Evolutionary conservation across 2,329 filamentous ascomycete genomes (phyloP).

Genomic region (Curvularia hawaiiensis): DNA sequence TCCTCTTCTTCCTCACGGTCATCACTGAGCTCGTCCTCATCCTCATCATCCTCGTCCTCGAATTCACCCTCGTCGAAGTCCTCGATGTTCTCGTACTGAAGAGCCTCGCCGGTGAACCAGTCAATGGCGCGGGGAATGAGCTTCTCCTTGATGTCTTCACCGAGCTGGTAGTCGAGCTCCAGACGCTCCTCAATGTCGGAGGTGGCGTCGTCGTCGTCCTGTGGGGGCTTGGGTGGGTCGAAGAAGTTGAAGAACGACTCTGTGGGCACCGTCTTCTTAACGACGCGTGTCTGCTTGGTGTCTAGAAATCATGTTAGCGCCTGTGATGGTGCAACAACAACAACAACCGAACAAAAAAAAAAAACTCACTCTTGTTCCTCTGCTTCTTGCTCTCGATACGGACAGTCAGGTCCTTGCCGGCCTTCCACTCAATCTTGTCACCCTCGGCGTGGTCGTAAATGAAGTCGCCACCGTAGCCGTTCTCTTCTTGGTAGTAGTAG

Average conservation of each 20-base stretch:
- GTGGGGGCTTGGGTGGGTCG: constrained; percentile 85
- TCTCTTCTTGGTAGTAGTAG: constrained; percentile 99
- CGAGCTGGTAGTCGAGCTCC: constrained; percentile 97
- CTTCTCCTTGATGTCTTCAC: constrained; percentile 99
- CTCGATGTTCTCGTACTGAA: constrained; percentile 93
- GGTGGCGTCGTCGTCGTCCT: constrained; percentile 75
- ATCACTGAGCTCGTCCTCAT: constrained; percentile 83
- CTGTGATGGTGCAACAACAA: not conserved
- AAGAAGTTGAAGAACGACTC: constrained; percentile 99
- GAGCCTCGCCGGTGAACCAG: constrained; percentile 98
- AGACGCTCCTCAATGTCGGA: constrained; percentile 96
- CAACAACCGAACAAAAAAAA: no score
- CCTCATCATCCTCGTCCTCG: constrained; percentile 91
- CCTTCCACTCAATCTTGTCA: constrained; percentile 97
- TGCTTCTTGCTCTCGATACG: constrained; percentile 99
- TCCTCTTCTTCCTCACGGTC: constrained; percentile 75
- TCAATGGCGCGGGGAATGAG: constrained; percentile 97
- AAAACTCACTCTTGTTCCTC: constrained; percentile 90
- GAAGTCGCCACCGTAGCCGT: constrained; percentile 97
- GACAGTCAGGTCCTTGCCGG: constrained; percentile 90
- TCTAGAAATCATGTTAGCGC: constrained; percentile 59
- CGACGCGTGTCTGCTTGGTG: constrained; percentile 98
- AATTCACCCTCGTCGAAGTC: constrained; percentile 82
- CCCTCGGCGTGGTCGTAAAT: constrained; percentile 99
- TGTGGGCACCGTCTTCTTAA: constrained; percentile 98